Percentiles rank a stretch among this genome's conserved stretches.
These are phyloP conservation scores for Rhynchospora tenuis DNA, from an alignment of 176 grass and related monocot genomes.

Conservation along the genomic window DNA sequence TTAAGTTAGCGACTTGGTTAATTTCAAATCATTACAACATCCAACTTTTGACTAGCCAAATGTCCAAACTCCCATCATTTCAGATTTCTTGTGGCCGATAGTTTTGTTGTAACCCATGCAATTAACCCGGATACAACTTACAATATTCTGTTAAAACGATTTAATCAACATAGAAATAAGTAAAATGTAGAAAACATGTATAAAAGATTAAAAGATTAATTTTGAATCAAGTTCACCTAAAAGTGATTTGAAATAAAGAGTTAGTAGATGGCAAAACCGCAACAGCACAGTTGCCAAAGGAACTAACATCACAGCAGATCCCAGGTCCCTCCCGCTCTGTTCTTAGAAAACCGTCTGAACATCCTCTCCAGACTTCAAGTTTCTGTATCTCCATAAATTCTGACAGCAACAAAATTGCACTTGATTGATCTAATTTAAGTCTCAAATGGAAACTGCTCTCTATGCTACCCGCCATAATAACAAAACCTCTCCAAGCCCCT, in stretches of 20 bases:
- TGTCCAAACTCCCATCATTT: neutral
- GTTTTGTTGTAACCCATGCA: neutral
- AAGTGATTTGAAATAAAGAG: no score
- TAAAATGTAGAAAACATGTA: no score
- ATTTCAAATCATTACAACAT: neutral
- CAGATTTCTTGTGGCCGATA: neutral
- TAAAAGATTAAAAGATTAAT: no score
- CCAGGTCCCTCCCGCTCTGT: neutral
- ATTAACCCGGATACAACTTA: neutral
- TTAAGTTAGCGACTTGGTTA: slow-evolving; percentile 13
- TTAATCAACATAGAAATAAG: neutral
- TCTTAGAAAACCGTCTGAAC: slow-evolving; percentile 5
- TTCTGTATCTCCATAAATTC: neutral
- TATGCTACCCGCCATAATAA: neutral
- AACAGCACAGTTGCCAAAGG: neutral
- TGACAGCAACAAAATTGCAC: neutral
- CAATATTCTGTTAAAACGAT: neutral
- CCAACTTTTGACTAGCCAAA: neutral
- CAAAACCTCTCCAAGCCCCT: neutral
- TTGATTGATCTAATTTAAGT: neutral
- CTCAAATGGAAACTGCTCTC: neutral
- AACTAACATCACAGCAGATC: neutral
- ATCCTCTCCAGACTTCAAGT: neutral
- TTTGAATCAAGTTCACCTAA: no score
- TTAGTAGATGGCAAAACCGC: no score